Base-by-base conservation (phyloP, 495 filamentous ascomycete species). In the Haplographium delicatum region DNA sequence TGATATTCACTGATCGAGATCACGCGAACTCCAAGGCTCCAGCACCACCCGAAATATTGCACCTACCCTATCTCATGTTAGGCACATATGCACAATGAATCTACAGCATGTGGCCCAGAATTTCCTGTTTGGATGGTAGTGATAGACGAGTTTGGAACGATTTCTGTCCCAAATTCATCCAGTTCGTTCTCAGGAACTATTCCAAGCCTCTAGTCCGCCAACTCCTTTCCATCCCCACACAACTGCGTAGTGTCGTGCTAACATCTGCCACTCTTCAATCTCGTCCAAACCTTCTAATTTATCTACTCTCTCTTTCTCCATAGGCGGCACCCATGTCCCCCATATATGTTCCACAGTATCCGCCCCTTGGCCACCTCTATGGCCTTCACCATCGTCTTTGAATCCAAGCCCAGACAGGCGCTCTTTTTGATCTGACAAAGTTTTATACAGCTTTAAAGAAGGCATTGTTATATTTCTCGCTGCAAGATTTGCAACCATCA, bases 401-500 rank as follows among this genome's bases (percentile, higher is more conserved):
- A 95, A 80, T 28, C 89, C 82, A 27, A 83, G 72, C 5, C 71
- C 67, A 20, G 64, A 67, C 33, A 97, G 64, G 46, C 94, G 72
- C 31, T 63, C 59, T 39, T 76, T 75, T 67, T 97, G 89, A 28
- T 80, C 80, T 35, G 62, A 68, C 7, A 88, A 62, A 6, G 75
- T 74, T 13, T 76, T 75, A 64, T 88, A 96, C 40, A 69, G 75
- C 40, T 83, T 72, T 22, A 98, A 64, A 4, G 91, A 95, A 41
- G 89, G 89, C 60, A 98, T 80, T 19, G 80, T 76, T 39, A 98
- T 91, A 11, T 83, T 82, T 11, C 94, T 75, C n/a, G 83, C 73
- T 1, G 88, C 86, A 4, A 98, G 82, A 63, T 98, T 98, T 2
- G 84, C 79, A 1, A 91, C 81, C 93, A 98, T 98, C 37, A 85